These are phyloP conservation scores for Russula foetens DNA, from an alignment of 768 basidiomycete species.

Conservation along the genomic window DNA sequence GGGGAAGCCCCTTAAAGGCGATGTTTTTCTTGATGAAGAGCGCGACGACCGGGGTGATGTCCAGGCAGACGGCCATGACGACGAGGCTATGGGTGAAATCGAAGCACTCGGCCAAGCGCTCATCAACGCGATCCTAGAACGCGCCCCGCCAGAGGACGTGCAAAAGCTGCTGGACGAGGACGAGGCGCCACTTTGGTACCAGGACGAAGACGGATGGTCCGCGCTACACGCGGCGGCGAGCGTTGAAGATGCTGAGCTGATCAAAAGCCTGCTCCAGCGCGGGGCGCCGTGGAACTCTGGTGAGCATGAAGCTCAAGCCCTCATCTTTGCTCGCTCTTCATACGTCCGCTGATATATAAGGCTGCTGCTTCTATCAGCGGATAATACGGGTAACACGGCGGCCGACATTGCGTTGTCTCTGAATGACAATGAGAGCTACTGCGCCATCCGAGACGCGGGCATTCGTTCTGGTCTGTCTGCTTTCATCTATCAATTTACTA, in stretches of 20 bases:
- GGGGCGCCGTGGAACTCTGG: slow-evolving; percentile 93
- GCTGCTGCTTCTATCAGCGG: slow-evolving; percentile 40
- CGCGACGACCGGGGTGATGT: slow-evolving; percentile 21
- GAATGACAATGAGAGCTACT: slow-evolving; percentile 70
- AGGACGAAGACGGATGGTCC: slow-evolving; percentile 73
- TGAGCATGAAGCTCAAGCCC: slow-evolving; percentile 31
- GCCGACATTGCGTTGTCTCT: slow-evolving; percentile 86
- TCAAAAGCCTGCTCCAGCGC: slow-evolving; percentile 59
- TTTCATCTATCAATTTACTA: not conserved
- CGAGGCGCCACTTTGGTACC: slow-evolving; percentile 85
- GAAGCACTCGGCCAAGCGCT: slow-evolving; percentile 47
- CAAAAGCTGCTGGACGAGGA: slow-evolving; percentile 49
- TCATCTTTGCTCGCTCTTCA: slow-evolving; percentile 18
- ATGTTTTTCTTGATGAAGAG: not conserved
- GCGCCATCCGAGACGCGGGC: slow-evolving; percentile 81
- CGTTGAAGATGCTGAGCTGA: slow-evolving; percentile 53
- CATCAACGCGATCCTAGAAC: slow-evolving; percentile 48
- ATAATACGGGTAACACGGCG: slow-evolving; percentile 72
- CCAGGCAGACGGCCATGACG: slow-evolving; percentile 17
- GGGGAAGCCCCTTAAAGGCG: not conserved
- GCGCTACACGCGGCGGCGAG: slow-evolving; percentile 84
- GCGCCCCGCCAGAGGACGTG: slow-evolving; percentile 37
- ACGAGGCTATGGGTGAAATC: slow-evolving; percentile 22
- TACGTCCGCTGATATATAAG: not conserved
- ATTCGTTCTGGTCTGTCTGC: slow-evolving; percentile 66